Conservation (phyloP, 164 flowering plant genomes). For the Dillenia turbinata region DNA sequence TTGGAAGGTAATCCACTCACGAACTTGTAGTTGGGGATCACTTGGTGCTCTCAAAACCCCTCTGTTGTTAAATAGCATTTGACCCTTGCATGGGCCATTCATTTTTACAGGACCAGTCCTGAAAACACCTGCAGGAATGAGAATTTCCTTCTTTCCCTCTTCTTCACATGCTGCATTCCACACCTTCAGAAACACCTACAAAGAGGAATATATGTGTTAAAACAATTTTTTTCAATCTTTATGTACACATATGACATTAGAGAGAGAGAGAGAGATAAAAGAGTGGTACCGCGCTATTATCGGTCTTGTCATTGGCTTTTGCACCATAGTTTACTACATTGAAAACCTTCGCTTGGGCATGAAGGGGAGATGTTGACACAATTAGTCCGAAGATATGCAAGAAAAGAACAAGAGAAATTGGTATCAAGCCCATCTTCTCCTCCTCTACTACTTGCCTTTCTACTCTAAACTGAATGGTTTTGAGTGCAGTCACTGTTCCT, state of each 20-base stretch:
- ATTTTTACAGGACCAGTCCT: background rate
- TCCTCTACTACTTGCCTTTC: background rate
- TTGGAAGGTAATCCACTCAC: slow-evolving; percentile 21
- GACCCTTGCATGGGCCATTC: slow-evolving; percentile 19
- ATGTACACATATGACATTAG: too few species aligned
- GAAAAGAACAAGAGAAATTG: background rate
- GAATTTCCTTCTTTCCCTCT: slow-evolving; percentile 4
- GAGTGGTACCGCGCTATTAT: background rate
- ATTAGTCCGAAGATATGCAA: background rate
- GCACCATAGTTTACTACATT: slow-evolving; percentile 3
- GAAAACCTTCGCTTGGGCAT: background rate
- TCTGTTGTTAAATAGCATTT: background rate
- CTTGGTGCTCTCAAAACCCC: slow-evolving; percentile 11
- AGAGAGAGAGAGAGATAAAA: background rate
- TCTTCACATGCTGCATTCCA: slow-evolving; percentile 28
- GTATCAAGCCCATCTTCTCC: background rate
- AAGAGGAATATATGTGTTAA: background rate
- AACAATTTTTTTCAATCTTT: too few species aligned
- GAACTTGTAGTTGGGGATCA: background rate
- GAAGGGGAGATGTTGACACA: background rate
- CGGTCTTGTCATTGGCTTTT: background rate
- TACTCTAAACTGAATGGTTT: too few species aligned
- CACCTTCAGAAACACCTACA: slow-evolving; percentile 15
- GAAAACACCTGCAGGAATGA: slow-evolving; percentile 18
- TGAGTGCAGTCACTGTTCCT: too few species aligned